Base-by-base conservation (phyloP, 495 filamentous ascomycete species). In the Talaromyces adpressus region DNA sequence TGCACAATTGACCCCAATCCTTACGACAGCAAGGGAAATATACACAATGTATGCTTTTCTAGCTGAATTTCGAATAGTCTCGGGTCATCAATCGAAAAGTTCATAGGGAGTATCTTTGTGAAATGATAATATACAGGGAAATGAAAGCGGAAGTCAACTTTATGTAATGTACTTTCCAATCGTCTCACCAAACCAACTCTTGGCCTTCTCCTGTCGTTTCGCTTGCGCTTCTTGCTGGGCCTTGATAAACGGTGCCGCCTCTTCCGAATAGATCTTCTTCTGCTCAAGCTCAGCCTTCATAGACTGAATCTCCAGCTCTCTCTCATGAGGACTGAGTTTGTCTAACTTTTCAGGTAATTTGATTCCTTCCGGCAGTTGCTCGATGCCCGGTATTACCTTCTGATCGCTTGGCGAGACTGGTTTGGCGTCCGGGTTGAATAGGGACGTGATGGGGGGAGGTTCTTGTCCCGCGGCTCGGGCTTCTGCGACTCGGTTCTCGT, bases 401-500 rank as follows among this genome's bases (percentile, higher is more conserved):
- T 25, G 22, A 58, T 39, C 54, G 8, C 23, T 59, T 12, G 57
- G 18, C 4, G 56, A 52, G 23, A 51, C 61, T 18, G 66, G 58
- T n/a, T 59, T 45, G 57, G 72, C 67, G 27, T 74, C 68, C 2
- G 76, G 75, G 62, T 73, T 65, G 74, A 80, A 77, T 51, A 79
- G 67, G 32, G 76, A 75, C 27, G 71, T 72, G 45, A 80, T 66
- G 4, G 77, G 75, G 18, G 75, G 72, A 6, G 74, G 70, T 56
- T 78, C 70, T 12, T 58, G 63, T 0, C 88, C 88, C 64, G 85
- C 86, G 1, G 80, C 77, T 74, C 85, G 87, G 22, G 90, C 90
- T 66, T 85, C 79, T 61, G 87, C 80, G 23, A 89, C 83, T 66
- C 79, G 82, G 47, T 75, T 75, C 75, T 97, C 91, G 69, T 92